Conservation (phyloP, 1,284 basidiomycete species). For the Cryptococcus deneoformans region DNA sequence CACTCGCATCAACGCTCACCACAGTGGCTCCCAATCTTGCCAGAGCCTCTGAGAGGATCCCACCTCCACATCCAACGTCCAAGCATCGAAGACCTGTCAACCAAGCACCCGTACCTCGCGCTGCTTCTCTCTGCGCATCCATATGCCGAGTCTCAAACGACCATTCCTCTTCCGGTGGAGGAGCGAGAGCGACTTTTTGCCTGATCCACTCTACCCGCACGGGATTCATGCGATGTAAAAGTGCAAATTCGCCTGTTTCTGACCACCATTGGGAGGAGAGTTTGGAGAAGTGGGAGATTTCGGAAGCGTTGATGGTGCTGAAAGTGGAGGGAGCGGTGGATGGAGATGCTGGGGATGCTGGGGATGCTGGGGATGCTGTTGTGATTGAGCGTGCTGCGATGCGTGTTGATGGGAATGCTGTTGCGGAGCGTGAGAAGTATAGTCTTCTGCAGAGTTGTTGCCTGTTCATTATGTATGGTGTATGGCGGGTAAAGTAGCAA, state of each 20-base stretch:
- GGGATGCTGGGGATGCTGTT: no score
- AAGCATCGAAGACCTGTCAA: constrained; percentile 66
- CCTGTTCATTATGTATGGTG: no score
- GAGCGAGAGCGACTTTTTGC: constrained; percentile 65
- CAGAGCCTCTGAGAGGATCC: constrained; percentile 88
- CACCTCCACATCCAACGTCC: constrained; percentile 94
- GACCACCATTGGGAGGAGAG: constrained; percentile 97
- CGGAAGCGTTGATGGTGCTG: constrained; percentile 65
- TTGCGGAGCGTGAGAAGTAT: no score
- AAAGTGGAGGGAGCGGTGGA: constrained; percentile 22
- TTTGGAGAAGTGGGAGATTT: constrained; percentile 89
- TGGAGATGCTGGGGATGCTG: not conserved
- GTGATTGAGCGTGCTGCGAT: no score
- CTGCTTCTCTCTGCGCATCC: constrained; percentile 40
- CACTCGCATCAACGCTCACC: constrained; percentile 85
- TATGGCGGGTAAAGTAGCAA: no score
- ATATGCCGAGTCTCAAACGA: constrained; percentile 43
- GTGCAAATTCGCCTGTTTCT: constrained; percentile 83
- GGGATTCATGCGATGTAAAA: constrained; percentile 96
- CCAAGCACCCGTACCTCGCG: constrained; percentile 42
- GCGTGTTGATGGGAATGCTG: no score
- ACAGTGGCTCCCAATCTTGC: constrained; percentile 83
- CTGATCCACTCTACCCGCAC: constrained; percentile 79
- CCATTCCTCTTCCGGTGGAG: constrained; percentile 55
- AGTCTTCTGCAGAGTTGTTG: no score